Evolutionary conservation across 768 basidiomycete genomes (phyloP), one percentile per base, ranked within the genome.

Genomic region (Serendipita indica): DNA sequence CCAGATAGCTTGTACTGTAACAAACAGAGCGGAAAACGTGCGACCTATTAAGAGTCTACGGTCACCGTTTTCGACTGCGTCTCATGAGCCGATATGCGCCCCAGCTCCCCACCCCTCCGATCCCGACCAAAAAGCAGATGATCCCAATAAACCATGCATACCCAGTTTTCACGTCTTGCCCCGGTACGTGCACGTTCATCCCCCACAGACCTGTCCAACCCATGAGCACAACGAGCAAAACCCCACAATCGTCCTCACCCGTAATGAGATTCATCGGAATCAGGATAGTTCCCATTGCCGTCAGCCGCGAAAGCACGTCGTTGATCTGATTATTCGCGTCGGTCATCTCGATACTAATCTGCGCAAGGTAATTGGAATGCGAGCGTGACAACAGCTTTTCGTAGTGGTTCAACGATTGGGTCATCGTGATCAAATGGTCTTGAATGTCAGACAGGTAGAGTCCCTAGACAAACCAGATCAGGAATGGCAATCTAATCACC

Each of bases 291-390:
- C 96, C 96, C 45, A 99, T 78, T 4, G 96, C 94, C 0, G 96
- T 98, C 61, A 99, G 75, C 74, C 97, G 97, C 3, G 89, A 90
- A 3, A 98, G 80, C 1, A 99, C 96, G 67, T 98, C 92, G 72
- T 99, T 99, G 74, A 98, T 99, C 74, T 98, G 92, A 70, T 99
- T 99, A 73, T 99, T 99, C 39, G 96, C 96, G 66, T 97, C 93
- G 33, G 91, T 94, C 94, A 98, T 99, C 74, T 98, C 96, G 71
- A 99, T 98, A 39, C 92, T 96, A 65, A 99, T 99, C 67, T 98
- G 96, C 1, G 96, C 96, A 56, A 99, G 84, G 72, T 99, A 99
- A 69, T 99, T 99, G 34, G 93, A 97, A 71, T 99, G 96, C 37
- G 94, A 97, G 37, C 96, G 84, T 3, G 94, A 98, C 6, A 99